These are phyloP conservation scores for Pseudogymnoascus sp. DNA, from an alignment of 2,329 filamentous ascomycete species.

Conservation along the genomic window DNA sequence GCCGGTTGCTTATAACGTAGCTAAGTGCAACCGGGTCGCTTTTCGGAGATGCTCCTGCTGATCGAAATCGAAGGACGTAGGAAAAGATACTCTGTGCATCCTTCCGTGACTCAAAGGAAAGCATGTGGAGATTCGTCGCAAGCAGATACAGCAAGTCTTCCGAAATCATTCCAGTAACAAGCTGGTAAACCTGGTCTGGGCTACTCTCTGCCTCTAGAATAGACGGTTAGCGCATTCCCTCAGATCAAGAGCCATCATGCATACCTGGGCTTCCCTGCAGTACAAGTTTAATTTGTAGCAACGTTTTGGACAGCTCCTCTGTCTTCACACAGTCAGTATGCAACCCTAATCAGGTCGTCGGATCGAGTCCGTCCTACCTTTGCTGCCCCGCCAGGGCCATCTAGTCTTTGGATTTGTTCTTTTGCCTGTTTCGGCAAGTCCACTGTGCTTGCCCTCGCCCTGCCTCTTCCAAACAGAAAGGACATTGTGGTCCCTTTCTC, in stretches of 20 bases:
- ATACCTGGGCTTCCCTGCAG: constrained; percentile 88
- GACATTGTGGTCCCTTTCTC: constrained; percentile 43
- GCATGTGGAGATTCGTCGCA: constrained; percentile 69
- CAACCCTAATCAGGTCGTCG: constrained; percentile 3
- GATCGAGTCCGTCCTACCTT: constrained; percentile 39
- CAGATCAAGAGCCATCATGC: constrained; percentile 15
- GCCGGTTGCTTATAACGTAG: constrained; percentile 78
- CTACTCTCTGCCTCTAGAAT: constrained; percentile 70
- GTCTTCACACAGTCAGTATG: constrained; percentile 43
- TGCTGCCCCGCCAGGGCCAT: constrained; percentile 45
- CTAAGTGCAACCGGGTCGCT: constrained; percentile 77
- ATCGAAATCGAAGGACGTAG: constrained; percentile 85
- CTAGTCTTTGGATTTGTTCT: constrained; percentile 53
- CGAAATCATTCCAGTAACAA: constrained; percentile 76
- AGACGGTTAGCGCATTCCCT: background rate
- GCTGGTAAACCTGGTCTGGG: constrained; percentile 78
- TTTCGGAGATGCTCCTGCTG: constrained; percentile 53
- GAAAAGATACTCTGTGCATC: constrained; percentile 95
- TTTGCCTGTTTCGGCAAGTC: constrained; percentile 45
- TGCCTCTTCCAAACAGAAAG: constrained; percentile 60
- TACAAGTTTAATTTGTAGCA: constrained; percentile 85
- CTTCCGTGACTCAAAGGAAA: constrained; percentile 94
- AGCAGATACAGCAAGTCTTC: constrained; percentile 84
- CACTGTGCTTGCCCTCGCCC: constrained; percentile 52
- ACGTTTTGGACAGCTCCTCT: constrained; percentile 78